Evolutionary conservation across 805 yeast species (phyloP), one percentile per base, ranked within the genome.

Genomic region (Metahyphopichia silvanorum): DNA sequence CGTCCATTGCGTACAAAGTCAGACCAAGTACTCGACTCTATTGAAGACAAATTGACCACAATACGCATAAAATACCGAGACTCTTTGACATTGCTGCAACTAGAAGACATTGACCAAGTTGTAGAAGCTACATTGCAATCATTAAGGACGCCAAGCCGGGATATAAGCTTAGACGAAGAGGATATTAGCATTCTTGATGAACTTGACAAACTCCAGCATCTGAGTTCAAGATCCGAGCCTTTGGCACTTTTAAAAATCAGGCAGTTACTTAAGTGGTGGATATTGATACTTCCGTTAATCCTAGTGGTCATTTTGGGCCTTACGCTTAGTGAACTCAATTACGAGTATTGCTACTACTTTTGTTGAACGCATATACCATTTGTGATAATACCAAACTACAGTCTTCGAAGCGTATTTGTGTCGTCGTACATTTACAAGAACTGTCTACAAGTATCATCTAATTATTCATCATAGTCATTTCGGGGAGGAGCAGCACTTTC

Each of bases 401-500:
- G 18, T n/a, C 16, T 28, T 13, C 18, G 18, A 12, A 28, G 4
- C n/a, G n/a, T n/a, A n/a, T n/a, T n/a, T n/a, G n/a, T n/a, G 21
- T 13, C 21, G 21, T 18, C 27, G n/a, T 13, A 14, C 27, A 14
- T 8, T 16, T 25, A 5, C 10, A 25, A 11, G 27, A 11, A 11
- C 10, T n/a, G n/a, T 10, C 23, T n/a, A n/a, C n/a, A n/a, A n/a
- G 4, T 5, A 21, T 12, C 23, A 21, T 21, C 23, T 21, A 9
- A 11, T 43, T 50, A 66, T 21, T 59, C 66, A 51, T 88, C 94
- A 60, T 88, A 93, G 63, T 93, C 98, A 51, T 85, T 82, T 29
- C 69, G 54, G 13, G 98, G 97, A 16, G 98, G 97, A 29, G 75
- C 74, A 3, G 81, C 79, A 53, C 81, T 74, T 45, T 88, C 97